These are phyloP conservation scores for Botrytis cinerea DNA, from an alignment of 2,329 filamentous ascomycete species.

Conservation along the genomic window DNA sequence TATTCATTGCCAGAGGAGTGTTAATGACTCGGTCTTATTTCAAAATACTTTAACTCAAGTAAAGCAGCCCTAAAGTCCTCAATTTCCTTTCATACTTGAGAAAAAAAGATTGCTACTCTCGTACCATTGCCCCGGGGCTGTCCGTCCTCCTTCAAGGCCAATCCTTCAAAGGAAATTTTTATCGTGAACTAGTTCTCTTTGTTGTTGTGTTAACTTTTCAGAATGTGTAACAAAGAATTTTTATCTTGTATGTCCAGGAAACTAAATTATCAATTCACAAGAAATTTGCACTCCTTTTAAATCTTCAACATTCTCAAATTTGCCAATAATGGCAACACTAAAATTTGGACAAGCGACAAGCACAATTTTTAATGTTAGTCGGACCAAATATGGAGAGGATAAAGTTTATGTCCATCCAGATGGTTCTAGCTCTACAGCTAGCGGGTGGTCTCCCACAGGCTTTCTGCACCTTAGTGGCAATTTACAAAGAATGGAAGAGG, in stretches of 20 bases:
- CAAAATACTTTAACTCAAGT: background rate
- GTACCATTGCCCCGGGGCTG: background rate
- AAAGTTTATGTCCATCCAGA: background rate
- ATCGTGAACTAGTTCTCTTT: background rate
- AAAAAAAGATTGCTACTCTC: background rate
- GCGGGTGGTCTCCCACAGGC: constrained; percentile 13
- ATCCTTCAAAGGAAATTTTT: background rate
- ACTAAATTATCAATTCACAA: background rate
- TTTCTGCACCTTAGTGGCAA: background rate
- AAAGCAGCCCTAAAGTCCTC: background rate
- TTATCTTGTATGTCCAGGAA: background rate
- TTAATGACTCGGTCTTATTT: background rate
- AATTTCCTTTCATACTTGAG: background rate
- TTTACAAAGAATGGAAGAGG: background rate
- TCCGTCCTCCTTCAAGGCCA: background rate
- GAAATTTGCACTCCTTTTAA: background rate
- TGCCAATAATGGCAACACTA: background rate
- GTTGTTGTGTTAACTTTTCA: background rate
- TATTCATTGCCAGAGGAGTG: background rate
- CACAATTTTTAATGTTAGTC: constrained; percentile 5
- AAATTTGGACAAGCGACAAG: background rate
- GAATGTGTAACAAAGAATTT: background rate
- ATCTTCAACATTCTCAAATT: background rate
- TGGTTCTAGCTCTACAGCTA: background rate
- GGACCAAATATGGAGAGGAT: background rate